phyloP scores from a whole-genome alignment of 352 stramenopile genomes.

The Globisporangium mamillatum region DNA sequence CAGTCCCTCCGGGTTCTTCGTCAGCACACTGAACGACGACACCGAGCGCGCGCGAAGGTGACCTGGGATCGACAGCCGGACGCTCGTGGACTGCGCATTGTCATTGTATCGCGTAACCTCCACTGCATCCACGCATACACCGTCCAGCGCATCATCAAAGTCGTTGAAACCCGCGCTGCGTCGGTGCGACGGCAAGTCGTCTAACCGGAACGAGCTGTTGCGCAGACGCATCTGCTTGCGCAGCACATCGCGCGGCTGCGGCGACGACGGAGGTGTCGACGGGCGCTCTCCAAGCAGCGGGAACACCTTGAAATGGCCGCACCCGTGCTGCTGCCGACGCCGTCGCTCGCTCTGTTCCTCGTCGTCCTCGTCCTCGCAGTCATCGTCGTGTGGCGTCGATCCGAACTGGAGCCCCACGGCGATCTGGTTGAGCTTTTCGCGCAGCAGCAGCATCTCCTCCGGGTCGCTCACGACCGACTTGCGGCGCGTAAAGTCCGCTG shows the following conservation, averaged over 20 bases:
- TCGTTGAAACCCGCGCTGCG: conserved; percentile 19
- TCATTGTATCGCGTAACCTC: conserved; percentile 46
- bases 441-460: conserved; percentile 64
- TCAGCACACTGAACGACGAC: conserved; percentile 60
- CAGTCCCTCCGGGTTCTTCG: conserved; percentile 63
- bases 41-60: conserved; percentile 39
- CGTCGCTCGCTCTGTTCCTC: conserved; percentile 23
- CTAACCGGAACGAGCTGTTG: conserved; percentile 39
- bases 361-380: conserved; percentile 21
- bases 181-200: conserved; percentile 16
- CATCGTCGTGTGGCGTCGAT: conserved; percentile 19
- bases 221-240: conserved; percentile 56
- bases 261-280: conserved; percentile 73
- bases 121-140: conserved; percentile 59
- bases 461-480: conserved; percentile 59
- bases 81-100: conserved; percentile 12
- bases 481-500: conserved; percentile 21
- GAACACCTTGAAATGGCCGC: conserved; percentile 50
- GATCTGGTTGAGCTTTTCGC: conserved; percentile 76
- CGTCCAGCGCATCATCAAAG: conserved; percentile 7
- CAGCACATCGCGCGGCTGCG: conserved; percentile 69
- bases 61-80: conserved; percentile 50
- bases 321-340: not conserved
- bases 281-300: conserved; percentile 37
- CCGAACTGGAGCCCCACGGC: conserved; percentile 32